Base-by-base conservation (phyloP, 371 early-diverging fungal species). In the Actinomortierella ambigua region DNA sequence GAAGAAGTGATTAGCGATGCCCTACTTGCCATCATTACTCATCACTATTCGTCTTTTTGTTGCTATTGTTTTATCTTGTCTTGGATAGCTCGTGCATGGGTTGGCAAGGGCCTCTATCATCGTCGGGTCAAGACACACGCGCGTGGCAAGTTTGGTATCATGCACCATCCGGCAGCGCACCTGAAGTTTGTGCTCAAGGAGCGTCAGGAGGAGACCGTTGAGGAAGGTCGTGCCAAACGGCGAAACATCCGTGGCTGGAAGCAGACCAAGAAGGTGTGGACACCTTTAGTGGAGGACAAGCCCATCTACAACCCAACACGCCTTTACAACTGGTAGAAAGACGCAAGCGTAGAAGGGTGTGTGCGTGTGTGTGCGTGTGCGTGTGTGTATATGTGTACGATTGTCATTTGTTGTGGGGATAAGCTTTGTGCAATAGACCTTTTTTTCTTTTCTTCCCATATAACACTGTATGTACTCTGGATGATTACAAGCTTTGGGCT, bases 21-120 rank as follows among this genome's bases (percentile, higher is more conserved):
- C n/a, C n/a, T n/a, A n/a, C n/a, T n/a, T n/a, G n/a, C n/a, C n/a
- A n/a, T n/a, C n/a, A n/a, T n/a, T n/a, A n/a, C n/a, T n/a, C n/a
- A n/a, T n/a, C n/a, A n/a, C n/a, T n/a, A n/a, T n/a, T n/a, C n/a
- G n/a, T n/a, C n/a, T n/a, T n/a, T n/a, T n/a, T n/a, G n/a, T n/a
- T n/a, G n/a, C n/a, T n/a, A n/a, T 34, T 34, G 34, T 6, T 34
- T 34, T 34, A 6, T 34, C 11, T 34, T 34, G 4, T 4, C 11
- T 6, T 34, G 11, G 52, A 66, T 84, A 80, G 83, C 82, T 49
- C 89, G 89, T 69, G 93, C 93, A 2, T 94, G 93, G 85, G 95
- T 95, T 20, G 98, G 98, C 22, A 96, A 96, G 77, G 96, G 96
- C 4, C 63, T 71, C 41, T 94, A 87, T 66, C 82, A 86, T 46